These are phyloP conservation scores for Salvia hispanica DNA, from an alignment of 257 asterid species.

Conservation along the genomic window DNA sequence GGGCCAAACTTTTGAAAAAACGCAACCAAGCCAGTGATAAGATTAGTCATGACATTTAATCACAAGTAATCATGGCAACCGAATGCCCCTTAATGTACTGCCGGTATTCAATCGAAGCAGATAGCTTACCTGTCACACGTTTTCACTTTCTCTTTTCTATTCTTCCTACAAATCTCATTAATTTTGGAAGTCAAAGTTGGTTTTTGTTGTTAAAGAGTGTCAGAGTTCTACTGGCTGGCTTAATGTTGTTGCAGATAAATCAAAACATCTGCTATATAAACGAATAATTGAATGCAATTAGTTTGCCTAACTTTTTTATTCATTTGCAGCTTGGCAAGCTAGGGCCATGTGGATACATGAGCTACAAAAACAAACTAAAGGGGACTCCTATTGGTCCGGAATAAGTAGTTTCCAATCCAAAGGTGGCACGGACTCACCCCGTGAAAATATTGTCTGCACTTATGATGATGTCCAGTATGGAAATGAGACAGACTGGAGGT, in stretches of 20 bases:
- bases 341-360: constrained; percentile 92
- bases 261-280: not conserved
- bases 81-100: not conserved
- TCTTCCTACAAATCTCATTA: not conserved
- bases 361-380: constrained; percentile 79
- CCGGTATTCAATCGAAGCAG: not conserved
- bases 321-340: constrained; percentile 69
- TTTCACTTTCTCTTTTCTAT: not conserved
- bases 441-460: constrained; percentile 42
- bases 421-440: constrained; percentile 49
- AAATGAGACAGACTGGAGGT: constrained; percentile 35
- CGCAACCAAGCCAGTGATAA: no score
- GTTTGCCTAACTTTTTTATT: constrained; percentile 17
- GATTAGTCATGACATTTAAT: no score
- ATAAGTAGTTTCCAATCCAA: constrained; percentile 44
- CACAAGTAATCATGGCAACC: no score
- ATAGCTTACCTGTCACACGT: not conserved
- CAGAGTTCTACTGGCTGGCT: not conserved
- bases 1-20: no score
- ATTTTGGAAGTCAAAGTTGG: constrained; percentile 4
- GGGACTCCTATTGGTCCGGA: constrained; percentile 59
- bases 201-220: constrained; percentile 10
- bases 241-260: constrained; percentile 13
- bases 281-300: not conserved
- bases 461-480: constrained; percentile 46